Evolutionary conservation across 441 rosid genomes (phyloP).

Genomic region (Pelargonium fulgidum): DNA sequence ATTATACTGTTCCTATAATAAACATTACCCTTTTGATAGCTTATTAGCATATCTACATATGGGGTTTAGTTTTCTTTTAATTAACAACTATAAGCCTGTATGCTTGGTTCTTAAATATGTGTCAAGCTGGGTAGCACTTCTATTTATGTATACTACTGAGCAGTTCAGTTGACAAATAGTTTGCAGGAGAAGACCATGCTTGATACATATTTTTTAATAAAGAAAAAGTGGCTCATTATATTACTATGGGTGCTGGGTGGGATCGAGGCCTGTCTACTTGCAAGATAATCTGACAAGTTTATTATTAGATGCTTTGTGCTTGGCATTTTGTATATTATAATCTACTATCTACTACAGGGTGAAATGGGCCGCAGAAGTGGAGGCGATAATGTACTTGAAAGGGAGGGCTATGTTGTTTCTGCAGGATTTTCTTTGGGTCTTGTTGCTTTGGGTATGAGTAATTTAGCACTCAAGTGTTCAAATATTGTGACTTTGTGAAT

Average conservation of each 20-base stretch:
- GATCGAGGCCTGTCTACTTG: neutral
- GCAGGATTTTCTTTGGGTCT: conserved; percentile 97
- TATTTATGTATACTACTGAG: neutral
- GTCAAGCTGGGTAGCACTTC: neutral
- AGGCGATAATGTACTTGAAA: conserved; percentile 98
- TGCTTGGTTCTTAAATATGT: neutral
- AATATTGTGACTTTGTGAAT: conserved; percentile 10
- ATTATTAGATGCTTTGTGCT: conserved; percentile 19
- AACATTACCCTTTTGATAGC: conserved; percentile 9
- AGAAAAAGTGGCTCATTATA: conserved; percentile 7
- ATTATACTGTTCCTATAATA: neutral
- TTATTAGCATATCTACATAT: neutral
- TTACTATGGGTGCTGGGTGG: neutral
- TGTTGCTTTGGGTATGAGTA: conserved; percentile 75
- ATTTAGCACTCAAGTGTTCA: conserved; percentile 1
- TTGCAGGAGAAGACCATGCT: conserved; percentile 1
- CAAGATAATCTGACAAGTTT: conserved; percentile 6
- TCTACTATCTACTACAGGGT: conserved; percentile 42
- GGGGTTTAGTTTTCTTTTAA: neutral
- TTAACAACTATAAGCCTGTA: neutral
- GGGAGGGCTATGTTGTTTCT: conserved; percentile 98
- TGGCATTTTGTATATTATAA: conserved; percentile 21
- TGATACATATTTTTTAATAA: neutral
- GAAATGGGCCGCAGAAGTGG: conserved; percentile 98
- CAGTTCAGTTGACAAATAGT: conserved; percentile 8